These are phyloP conservation scores for Macrophomina phaseolina DNA, from an alignment of 2,329 filamentous ascomycete genomes.

Conservation along the genomic window DNA sequence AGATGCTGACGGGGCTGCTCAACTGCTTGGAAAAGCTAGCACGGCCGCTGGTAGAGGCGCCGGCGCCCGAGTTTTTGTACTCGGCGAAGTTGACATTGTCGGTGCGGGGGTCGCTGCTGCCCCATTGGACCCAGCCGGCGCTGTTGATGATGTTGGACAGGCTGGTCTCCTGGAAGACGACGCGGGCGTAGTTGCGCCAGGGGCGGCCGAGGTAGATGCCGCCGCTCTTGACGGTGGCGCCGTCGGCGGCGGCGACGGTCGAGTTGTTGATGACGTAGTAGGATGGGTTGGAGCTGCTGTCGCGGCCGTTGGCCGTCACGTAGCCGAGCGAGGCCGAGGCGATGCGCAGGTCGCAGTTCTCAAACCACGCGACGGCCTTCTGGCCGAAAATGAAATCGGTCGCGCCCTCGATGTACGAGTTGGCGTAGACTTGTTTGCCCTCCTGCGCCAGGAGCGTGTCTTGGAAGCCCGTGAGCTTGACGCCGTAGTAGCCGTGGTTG, in stretches of 20 bases:
- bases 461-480: slow-evolving; percentile 60
- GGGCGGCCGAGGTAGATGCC: slow-evolving; percentile 56
- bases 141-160: slow-evolving; percentile 62
- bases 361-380: slow-evolving; percentile 56
- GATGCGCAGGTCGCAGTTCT: slow-evolving; percentile 31
- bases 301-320: slow-evolving; percentile 36
- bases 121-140: slow-evolving; percentile 57
- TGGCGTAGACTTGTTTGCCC: slow-evolving; percentile 61
- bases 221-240: slow-evolving; percentile 40
- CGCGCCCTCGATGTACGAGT: slow-evolving; percentile 62
- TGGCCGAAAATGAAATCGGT: slow-evolving; percentile 65
- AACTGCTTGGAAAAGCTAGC: slow-evolving; percentile 32
- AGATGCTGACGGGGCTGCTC: background rate
- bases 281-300: slow-evolving; percentile 36
- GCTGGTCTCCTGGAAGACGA: slow-evolving; percentile 55
- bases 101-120: slow-evolving; percentile 43
- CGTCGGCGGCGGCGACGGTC: slow-evolving; percentile 46
- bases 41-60: slow-evolving; percentile 52
- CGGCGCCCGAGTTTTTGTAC: slow-evolving; percentile 61
- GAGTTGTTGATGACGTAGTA: slow-evolving; percentile 61
- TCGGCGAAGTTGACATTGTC: slow-evolving; percentile 42
- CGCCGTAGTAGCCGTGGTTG: slow-evolving; percentile 61
- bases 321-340: slow-evolving; percentile 29
- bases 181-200: slow-evolving; percentile 55
- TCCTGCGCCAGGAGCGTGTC: slow-evolving; percentile 52